Percentiles rank a stretch among this genome's conserved stretches.
phyloP scores from a whole-genome alignment of 192 early-diverging fungal species.

The Entomortierella parvispora region DNA sequence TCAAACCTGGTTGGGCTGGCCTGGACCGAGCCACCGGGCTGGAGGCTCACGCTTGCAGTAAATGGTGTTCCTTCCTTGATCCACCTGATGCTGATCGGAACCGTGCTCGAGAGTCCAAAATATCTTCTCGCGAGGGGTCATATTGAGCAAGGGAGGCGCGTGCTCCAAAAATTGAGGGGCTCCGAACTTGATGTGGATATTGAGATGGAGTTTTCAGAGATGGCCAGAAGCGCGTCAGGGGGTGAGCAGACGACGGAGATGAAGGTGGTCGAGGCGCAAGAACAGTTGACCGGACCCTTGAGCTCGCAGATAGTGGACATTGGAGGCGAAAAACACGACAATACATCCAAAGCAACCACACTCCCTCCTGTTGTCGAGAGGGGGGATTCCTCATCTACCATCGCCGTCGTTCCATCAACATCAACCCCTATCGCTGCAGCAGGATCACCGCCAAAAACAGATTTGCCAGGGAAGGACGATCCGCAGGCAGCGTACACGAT shows the following conservation, averaged over 20 bases:
- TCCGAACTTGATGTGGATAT: constrained; percentile 48
- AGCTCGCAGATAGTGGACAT: no score
- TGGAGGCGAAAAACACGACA: no score
- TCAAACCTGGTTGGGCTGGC: constrained; percentile 71
- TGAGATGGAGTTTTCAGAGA: constrained; percentile 67
- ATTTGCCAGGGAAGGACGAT: neutral
- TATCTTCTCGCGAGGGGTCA: constrained; percentile 70
- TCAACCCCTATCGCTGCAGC: no score
- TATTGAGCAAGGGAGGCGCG: constrained; percentile 62
- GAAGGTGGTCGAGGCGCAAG: neutral
- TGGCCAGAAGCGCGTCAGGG: constrained; percentile 55
- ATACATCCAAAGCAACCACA: no score
- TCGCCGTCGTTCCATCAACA: no score
- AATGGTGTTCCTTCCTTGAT: constrained; percentile 68
- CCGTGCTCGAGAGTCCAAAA: constrained; percentile 78
- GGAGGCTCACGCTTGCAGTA: constrained; percentile 77
- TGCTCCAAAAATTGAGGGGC: constrained; percentile 61
- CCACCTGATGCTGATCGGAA: constrained; percentile 67
- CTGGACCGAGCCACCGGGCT: constrained; percentile 68
- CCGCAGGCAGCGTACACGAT: constrained; percentile 10
- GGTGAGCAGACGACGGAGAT: constrained; percentile 12
- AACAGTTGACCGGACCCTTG: neutral
- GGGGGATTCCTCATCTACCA: no score
- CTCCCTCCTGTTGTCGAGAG: no score
- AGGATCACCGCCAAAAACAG: neutral